phyloP scores from a whole-genome alignment of 768 basidiomycete genomes.

The Trametes meyenii region DNA sequence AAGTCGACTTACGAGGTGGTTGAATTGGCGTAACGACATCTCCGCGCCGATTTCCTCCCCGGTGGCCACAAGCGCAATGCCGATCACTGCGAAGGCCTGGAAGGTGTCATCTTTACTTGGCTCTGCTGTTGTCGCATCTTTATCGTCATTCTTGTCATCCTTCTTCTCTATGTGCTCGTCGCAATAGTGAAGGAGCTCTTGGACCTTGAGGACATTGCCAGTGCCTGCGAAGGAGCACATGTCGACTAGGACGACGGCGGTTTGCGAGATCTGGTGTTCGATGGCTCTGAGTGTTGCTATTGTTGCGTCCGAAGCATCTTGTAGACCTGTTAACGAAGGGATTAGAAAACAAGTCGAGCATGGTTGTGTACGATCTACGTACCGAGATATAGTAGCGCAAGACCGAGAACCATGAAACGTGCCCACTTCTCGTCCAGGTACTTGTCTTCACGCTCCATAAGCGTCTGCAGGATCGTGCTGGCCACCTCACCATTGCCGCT shows the following conservation, averaged over 20 bases:
- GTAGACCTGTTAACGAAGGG: slow-evolving; percentile 61
- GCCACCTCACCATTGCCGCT: slow-evolving; percentile 94
- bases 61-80: slow-evolving; percentile 94
- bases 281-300: slow-evolving; percentile 93
- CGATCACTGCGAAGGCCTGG: slow-evolving; percentile 92
- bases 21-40: slow-evolving; percentile 97
- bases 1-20: slow-evolving; percentile 75
- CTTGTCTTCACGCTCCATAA: slow-evolving; percentile 83
- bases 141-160: slow-evolving; percentile 41
- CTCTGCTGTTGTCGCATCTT: slow-evolving; percentile 48
- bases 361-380: slow-evolving; percentile 26
- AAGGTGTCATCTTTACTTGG: slow-evolving; percentile 71
- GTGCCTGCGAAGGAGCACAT: slow-evolving; percentile 95
- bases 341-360: not conserved
- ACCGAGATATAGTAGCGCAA: slow-evolving; percentile 93
- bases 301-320: slow-evolving; percentile 92
- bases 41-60: slow-evolving; percentile 97
- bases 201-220: slow-evolving; percentile 92
- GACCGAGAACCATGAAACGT: slow-evolving; percentile 84
- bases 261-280: slow-evolving; percentile 88
- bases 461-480: slow-evolving; percentile 82
- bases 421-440: slow-evolving; percentile 93
- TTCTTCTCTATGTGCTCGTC: slow-evolving; percentile 81
- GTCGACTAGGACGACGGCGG: slow-evolving; percentile 90
- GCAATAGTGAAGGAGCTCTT: slow-evolving; percentile 90